Base-by-base conservation (phyloP, 2,329 filamentous ascomycete genomes). In the Aspergillus oerlinghausenensis region DNA sequence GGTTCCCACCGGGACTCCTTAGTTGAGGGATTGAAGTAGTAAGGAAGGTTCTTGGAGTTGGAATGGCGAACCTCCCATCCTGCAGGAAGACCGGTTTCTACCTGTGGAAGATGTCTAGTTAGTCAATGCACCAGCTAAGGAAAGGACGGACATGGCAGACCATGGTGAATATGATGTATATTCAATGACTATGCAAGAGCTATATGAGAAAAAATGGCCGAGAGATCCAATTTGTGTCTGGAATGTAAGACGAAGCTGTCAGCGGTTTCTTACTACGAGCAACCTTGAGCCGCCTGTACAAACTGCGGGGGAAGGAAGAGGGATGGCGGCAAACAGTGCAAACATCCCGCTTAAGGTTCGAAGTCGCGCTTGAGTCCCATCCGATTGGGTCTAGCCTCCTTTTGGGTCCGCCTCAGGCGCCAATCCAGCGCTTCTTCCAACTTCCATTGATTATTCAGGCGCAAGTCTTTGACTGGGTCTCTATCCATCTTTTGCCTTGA, bases 1-100 rank as follows among this genome's bases (percentile, higher is more conserved):
- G 94, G 93, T 73, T 97, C 94, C 94, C 94, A 99, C 77, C 90
- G 86, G 61, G 94, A 97, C 72, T 91, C 86, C 74, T 92, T 93
- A 62, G 91, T 90, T 65, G 78, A 79, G 49, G 88, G 80, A 77
- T 97, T 95, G 88, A 97, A 97, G 81, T 97, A 99, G 82, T 99
- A 99, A 40, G 94, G 94, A 38, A 97, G 88, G 78, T 96, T 96
- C 81, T 97, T 97, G 76, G 91, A 96, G 81, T 97, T 96, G 75
- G 91, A 96, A 79, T 95, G 91, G 74, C 94, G 91, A 71, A 99
- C 91, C 79, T 97, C 94, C 92, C 93, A 97, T 74, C 87, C 86
- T 51, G 85, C 75, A 60, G 92, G 92, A 62, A 97, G 85, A 73
- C 93, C 93, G 65, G 88, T 87, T 55, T 92, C 88, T 70, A 83